Evolutionary conservation across 108 stramenopile species (phyloP), one percentile per base, ranked within the genome.

Genomic region (Cyclotella atomus): DNA sequence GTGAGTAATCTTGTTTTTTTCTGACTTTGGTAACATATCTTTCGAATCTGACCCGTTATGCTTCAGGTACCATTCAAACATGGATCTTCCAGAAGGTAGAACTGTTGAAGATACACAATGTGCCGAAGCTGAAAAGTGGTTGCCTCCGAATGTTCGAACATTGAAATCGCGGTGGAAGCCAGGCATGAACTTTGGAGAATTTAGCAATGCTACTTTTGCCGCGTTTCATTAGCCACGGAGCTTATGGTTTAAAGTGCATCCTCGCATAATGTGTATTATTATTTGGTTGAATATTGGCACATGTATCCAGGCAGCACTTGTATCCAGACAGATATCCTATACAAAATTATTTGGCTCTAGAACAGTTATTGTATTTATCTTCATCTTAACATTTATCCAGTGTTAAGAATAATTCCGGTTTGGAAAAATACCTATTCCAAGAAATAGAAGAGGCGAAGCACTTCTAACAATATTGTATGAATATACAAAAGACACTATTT

Each of bases 151-250:
- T 20, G 84, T 89, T 20, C 74, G 76, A 9, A 87, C 84, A 27
- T 43, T 91, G 59, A 61, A 60, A 38, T 77, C 78, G 9, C 71
- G 90, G 15, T 91, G 87, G 86, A 87, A 75, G 53, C 59, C 53
- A 49, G 89, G 87, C 0, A 77, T 81, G 80, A 89, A 85, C 33
- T 94, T 94, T 82, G 92, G 90, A 25, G 86, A 94, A 44, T 94
- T 94, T 65, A 72, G 74, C 34, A 73, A 83, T 64, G 88, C 90
- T 0, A 91, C 92, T 15, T 89, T 89, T 70, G 44, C 70, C 28
- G 89, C 90, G 12, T 94, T 91, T 72, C 85, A 89, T 77, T 87
- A 68, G 76, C 2, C 10, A 4, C 30, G 21, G n/a, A n/a, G n/a
- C n/a, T 43, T 36, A 4, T 10, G 19, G 17, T 10, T 35, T 38